Conservation (phyloP, 345 rosid genomes). For the Noccaea caerulescens region DNA sequence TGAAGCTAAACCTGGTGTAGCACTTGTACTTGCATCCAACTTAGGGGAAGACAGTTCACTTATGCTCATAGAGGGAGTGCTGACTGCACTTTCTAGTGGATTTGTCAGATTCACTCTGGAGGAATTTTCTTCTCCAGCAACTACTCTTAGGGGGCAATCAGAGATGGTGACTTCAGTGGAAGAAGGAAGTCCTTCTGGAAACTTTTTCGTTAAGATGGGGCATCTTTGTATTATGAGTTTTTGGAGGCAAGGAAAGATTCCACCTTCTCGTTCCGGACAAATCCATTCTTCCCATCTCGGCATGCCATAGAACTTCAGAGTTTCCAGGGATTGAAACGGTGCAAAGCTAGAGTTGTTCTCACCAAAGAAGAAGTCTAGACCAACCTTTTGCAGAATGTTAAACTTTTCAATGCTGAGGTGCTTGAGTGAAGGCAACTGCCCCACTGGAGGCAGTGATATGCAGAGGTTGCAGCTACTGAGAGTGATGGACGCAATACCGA, state of each 20-base stretch:
- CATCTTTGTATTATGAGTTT: slow-evolving; percentile 42
- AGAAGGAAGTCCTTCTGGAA: slow-evolving; percentile 44
- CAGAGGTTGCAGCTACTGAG: slow-evolving; percentile 44
- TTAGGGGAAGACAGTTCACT: background rate
- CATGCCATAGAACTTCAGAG: slow-evolving; percentile 42
- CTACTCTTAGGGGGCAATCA: slow-evolving; percentile 37
- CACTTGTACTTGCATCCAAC: slow-evolving; percentile 17
- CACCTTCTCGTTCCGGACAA: slow-evolving; percentile 24
- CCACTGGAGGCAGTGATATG: slow-evolving; percentile 49
- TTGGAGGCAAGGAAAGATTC: slow-evolving; percentile 44
- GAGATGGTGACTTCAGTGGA: slow-evolving; percentile 37
- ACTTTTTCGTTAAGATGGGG: slow-evolving; percentile 28
- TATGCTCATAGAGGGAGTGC: slow-evolving; percentile 1
- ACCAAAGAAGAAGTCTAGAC: slow-evolving; percentile 43
- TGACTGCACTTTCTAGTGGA: slow-evolving; percentile 7
- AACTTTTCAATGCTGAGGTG: slow-evolving; percentile 41
- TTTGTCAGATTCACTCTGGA: background rate
- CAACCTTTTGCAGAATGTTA: slow-evolving; percentile 41
- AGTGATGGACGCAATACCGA: slow-evolving; percentile 29
- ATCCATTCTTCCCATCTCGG: slow-evolving; percentile 48
- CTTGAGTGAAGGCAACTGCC: slow-evolving; percentile 49
- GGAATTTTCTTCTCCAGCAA: slow-evolving; percentile 3
- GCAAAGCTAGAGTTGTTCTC: slow-evolving; percentile 32
- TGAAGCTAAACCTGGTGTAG: slow-evolving; percentile 6
- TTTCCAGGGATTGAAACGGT: slow-evolving; percentile 50